These are phyloP conservation scores for Talaromyces sp. DNA, from an alignment of 2,329 filamentous ascomycete genomes.

Conservation along the genomic window DNA sequence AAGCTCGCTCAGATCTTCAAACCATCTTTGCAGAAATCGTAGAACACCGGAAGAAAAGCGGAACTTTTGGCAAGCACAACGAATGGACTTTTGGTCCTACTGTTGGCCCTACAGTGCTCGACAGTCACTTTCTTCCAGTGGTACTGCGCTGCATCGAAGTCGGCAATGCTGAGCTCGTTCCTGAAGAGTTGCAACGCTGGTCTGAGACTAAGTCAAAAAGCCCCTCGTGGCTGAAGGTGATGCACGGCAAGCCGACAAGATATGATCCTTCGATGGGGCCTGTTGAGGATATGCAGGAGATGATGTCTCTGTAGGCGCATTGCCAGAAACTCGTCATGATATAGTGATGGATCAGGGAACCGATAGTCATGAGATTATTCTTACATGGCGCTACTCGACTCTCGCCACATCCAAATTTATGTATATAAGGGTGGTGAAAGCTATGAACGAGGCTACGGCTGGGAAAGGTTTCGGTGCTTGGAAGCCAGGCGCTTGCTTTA, in stretches of 20 bases:
- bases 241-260: slow-evolving; percentile 11
- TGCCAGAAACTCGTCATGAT: neutral
- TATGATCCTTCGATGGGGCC: slow-evolving; percentile 10
- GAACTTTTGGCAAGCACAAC: neutral
- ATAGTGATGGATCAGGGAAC: too few relatives aligned
- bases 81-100: slow-evolving; percentile 11
- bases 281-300: slow-evolving; percentile 12
- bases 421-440: too few relatives aligned
- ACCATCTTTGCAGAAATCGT: slow-evolving; percentile 14
- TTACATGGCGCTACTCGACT: neutral
- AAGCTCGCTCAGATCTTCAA: slow-evolving; percentile 13
- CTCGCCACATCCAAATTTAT: neutral
- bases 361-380: neutral
- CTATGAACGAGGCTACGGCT: too few relatives aligned
- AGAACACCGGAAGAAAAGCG: slow-evolving; percentile 11
- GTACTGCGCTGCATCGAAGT: slow-evolving; percentile 10
- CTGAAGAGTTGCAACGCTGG: slow-evolving; percentile 6
- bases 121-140: slow-evolving; percentile 13
- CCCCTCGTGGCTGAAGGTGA: slow-evolving; percentile 5
- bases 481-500: too few relatives aligned
- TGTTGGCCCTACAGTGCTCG: slow-evolving; percentile 12
- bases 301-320: slow-evolving; percentile 5
- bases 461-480: too few relatives aligned
- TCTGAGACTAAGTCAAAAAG: slow-evolving; percentile 1
- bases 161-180: slow-evolving; percentile 4